Percentiles rank a stretch among this genome's conserved stretches.
phyloP scores from a whole-genome alignment of 208 protist genomes.

The Acanthamoeba triangularis region DNA sequence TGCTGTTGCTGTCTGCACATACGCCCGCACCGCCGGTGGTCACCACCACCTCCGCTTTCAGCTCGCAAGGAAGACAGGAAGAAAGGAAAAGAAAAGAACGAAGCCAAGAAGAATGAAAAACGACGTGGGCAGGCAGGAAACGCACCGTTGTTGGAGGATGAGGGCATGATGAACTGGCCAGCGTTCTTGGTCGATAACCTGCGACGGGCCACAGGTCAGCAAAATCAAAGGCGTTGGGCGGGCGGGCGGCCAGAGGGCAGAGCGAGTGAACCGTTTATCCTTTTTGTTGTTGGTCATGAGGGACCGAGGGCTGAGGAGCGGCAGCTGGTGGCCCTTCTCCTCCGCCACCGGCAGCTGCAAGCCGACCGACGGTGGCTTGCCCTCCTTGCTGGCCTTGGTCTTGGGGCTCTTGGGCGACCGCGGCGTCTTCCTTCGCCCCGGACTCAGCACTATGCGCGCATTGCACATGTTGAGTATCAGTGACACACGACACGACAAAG shows the following conservation, averaged over 20 bases:
- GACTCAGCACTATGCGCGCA: background rate
- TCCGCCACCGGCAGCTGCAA: background rate
- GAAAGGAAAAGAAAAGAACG: background rate
- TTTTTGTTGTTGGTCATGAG: background rate
- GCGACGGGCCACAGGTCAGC: background rate
- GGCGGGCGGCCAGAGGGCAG: background rate
- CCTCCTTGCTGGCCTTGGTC: background rate
- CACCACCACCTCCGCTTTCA: background rate
- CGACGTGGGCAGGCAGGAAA: too few species aligned
- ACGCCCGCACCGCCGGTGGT: background rate
- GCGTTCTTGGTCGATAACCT: slow-evolving; percentile 26
- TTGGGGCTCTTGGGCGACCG: background rate
- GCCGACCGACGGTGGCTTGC: background rate
- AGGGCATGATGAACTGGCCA: slow-evolving; percentile 25
- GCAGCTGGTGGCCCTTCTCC: background rate
- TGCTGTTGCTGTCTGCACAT: background rate
- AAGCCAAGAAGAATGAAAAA: background rate
- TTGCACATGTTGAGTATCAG: too few species aligned
- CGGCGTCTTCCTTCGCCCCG: background rate
- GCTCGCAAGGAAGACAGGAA: too few species aligned
- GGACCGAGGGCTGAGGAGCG: background rate
- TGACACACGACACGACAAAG: too few species aligned
- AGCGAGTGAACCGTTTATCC: background rate
- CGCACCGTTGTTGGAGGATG: background rate
- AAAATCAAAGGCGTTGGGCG: background rate